Conservation (phyloP, 2,329 filamentous ascomycete species). For the Emmonsiellopsis sp. region DNA sequence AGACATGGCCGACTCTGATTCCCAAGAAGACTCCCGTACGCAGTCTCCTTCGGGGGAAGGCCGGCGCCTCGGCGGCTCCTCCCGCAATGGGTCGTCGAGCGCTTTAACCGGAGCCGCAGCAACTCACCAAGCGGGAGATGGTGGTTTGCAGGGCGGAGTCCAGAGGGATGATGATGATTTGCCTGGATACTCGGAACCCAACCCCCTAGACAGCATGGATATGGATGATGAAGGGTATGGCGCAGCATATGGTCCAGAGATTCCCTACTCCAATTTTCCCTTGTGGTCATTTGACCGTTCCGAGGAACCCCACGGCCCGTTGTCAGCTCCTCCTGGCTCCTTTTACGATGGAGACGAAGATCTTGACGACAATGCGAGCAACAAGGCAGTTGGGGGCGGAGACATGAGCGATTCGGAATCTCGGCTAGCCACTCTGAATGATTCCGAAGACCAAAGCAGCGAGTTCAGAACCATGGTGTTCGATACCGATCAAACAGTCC, state of each 20-base stretch:
- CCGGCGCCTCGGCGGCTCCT: conserved; percentile 78
- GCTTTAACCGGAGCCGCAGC: conserved; percentile 68
- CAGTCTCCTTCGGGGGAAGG: conserved; percentile 64
- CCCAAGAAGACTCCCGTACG: conserved; percentile 31
- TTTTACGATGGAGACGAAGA: conserved; percentile 26
- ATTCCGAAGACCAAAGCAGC: background rate
- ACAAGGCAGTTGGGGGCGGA: conserved; percentile 29
- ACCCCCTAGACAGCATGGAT: conserved; percentile 24
- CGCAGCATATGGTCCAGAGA: conserved; percentile 13
- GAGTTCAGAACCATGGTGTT: background rate
- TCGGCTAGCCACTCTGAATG: conserved; percentile 18
- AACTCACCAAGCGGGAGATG: conserved; percentile 57
- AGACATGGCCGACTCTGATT: conserved; percentile 39
- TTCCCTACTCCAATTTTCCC: conserved; percentile 17
- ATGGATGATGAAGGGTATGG: conserved; percentile 21
- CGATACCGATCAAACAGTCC: conserved; percentile 6
- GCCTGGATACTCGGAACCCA: conserved; percentile 22
- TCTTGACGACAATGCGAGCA: conserved; percentile 30
- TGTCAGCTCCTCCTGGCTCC: conserved; percentile 17
- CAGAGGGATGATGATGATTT: conserved; percentile 23
- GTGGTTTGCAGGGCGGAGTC: conserved; percentile 43
- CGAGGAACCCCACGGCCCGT: conserved; percentile 20
- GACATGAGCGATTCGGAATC: conserved; percentile 25
- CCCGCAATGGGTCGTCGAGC: conserved; percentile 85
- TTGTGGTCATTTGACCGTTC: conserved; percentile 30